A percentile compares a stretch with the other conserved stretches of the same genome.
These are phyloP conservation scores for Echinosophora koreensis DNA, from an alignment of 306 rosid species.

Conservation along the genomic window DNA sequence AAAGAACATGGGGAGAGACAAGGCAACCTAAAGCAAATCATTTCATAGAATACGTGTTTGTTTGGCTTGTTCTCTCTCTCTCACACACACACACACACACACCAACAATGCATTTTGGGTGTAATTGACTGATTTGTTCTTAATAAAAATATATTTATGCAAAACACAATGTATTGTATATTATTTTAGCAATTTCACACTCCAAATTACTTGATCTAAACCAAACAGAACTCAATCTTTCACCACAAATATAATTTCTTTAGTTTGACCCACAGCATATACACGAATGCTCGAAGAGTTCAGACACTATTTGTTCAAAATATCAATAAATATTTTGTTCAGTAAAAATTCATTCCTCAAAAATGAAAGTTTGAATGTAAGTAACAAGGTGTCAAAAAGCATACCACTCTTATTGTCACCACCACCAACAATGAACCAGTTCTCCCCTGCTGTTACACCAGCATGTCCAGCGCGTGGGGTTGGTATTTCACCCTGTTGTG, in stretches of 20 bases:
- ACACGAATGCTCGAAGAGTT: not conserved
- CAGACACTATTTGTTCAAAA: slow-evolving; percentile 3
- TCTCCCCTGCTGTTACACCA: slow-evolving; percentile 88
- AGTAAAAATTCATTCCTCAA: slow-evolving; percentile 5
- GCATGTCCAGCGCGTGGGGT: slow-evolving; percentile 98
- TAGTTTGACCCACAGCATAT: slow-evolving; percentile 28
- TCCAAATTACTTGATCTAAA: not conserved
- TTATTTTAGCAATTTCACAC: not conserved
- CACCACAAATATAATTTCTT: slow-evolving; percentile 1
- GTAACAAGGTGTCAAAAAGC: slow-evolving; percentile 39
- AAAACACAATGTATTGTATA: no score
- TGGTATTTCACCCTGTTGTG: slow-evolving; percentile 88
- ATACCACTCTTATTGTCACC: slow-evolving; percentile 96
- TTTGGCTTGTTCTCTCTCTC: slow-evolving; percentile 42
- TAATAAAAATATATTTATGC: no score
- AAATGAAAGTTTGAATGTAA: slow-evolving; percentile 15
- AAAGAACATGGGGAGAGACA: not conserved
- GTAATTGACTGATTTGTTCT: not conserved
- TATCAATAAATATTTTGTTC: slow-evolving; percentile 30
- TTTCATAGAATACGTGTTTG: not conserved
- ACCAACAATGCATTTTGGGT: not conserved
- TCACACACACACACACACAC: not conserved
- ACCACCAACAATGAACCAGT: slow-evolving; percentile 98
- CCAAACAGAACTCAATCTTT: not conserved
- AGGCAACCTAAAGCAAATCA: not conserved